Evolutionary conservation across 345 rosid genomes (phyloP).

Genomic region (Linum usitatissimum): DNA sequence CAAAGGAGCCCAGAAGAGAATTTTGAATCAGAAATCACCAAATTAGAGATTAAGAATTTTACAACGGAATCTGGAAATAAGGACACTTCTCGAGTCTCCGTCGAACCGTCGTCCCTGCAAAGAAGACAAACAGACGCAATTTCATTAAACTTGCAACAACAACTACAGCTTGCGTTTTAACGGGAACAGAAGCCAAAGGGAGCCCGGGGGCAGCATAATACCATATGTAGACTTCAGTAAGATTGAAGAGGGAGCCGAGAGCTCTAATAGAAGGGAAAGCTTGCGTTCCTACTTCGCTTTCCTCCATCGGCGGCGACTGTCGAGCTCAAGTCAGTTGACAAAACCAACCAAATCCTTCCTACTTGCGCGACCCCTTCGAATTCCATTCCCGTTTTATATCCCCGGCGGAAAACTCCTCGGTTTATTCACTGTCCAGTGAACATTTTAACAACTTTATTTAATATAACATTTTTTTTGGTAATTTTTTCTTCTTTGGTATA

Average conservation of each 20-base stretch:
- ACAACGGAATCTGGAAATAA: constrained; percentile 24
- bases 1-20: background rate
- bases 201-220: constrained; percentile 14
- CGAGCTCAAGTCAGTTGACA: background rate
- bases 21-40: too few relatives aligned
- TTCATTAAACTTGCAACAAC: background rate
- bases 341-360: background rate
- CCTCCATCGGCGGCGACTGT: background rate
- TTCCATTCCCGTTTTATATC: background rate
- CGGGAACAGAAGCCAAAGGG: background rate
- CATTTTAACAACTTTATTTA: too few relatives aligned
- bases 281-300: constrained; percentile 14
- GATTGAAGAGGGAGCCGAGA: constrained; percentile 65
- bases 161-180: background rate
- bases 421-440: too few relatives aligned
- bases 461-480: too few relatives aligned
- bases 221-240: constrained; percentile 64
- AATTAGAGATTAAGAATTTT: constrained; percentile 12
- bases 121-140: background rate
- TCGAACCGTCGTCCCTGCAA: constrained; percentile 54
- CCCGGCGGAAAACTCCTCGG: background rate
- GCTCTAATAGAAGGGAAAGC: constrained; percentile 41
- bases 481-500: too few relatives aligned
- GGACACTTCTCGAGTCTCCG: constrained; percentile 22
- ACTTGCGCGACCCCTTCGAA: background rate